These are phyloP conservation scores for Verbascum thapsus DNA, from an alignment of 257 asterid genomes.

Conservation along the genomic window DNA sequence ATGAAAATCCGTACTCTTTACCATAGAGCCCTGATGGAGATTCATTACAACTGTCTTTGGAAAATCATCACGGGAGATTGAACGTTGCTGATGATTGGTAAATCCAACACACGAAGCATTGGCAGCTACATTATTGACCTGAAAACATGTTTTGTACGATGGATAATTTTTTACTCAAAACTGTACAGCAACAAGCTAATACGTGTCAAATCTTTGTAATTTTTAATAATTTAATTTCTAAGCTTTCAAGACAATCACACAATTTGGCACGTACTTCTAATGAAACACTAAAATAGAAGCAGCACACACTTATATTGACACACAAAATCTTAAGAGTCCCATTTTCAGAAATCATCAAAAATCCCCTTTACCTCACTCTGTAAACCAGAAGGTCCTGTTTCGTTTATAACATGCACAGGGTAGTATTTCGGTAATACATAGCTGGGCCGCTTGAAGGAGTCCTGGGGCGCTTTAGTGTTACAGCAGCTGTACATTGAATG, in stretches of 20 bases:
- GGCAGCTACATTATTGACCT: slow-evolving; percentile 56
- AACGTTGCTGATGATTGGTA: slow-evolving; percentile 66
- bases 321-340: neutral
- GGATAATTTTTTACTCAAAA: neutral
- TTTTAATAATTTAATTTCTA: neutral
- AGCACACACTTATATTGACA: neutral
- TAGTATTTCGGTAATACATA: slow-evolving; percentile 60
- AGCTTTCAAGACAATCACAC: neutral
- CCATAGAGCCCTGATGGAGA: no score
- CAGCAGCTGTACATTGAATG: slow-evolving; percentile 17
- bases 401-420: slow-evolving; percentile 54
- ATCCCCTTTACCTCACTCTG: slow-evolving; percentile 47
- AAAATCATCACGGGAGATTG: no score
- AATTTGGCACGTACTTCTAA: no score
- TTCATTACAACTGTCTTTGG: no score
- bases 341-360: neutral
- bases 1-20: no score
- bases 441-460: slow-evolving; percentile 52
- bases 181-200: neutral
- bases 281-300: no score
- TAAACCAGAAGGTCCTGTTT: slow-evolving; percentile 56
- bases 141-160: slow-evolving; percentile 25
- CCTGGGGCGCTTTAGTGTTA: slow-evolving; percentile 57
- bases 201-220: neutral
- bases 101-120: no score